These are phyloP conservation scores for Epichloe bromicola DNA, from an alignment of 2,329 filamentous ascomycete genomes.

Conservation along the genomic window DNA sequence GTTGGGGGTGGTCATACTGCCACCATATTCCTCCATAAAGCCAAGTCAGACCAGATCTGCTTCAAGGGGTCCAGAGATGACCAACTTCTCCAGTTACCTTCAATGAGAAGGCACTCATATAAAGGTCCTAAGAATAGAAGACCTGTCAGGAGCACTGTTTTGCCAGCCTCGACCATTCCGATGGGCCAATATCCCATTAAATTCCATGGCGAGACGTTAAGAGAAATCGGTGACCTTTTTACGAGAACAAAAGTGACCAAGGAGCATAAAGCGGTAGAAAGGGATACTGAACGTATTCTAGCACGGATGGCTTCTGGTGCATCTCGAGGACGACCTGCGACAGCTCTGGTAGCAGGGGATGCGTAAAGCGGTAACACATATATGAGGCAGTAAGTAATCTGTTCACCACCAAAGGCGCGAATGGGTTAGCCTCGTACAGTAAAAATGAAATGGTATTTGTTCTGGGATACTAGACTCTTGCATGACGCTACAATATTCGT, in stretches of 20 bases:
- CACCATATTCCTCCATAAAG: conserved; percentile 74
- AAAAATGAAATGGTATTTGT: background rate
- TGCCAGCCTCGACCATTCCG: conserved; percentile 48
- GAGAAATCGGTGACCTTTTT: background rate
- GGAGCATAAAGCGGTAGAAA: conserved; percentile 60
- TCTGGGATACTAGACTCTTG: background rate
- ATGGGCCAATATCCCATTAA: conserved; percentile 74
- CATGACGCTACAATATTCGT: background rate
- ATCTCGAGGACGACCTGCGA: conserved; percentile 67
- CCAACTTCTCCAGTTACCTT: conserved; percentile 58
- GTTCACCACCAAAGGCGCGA: background rate
- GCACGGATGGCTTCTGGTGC: conserved; percentile 80
- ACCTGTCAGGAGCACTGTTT: conserved; percentile 55
- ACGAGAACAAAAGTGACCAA: conserved; percentile 55
- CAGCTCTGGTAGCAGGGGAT: conserved; percentile 66
- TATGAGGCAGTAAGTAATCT: conserved; percentile 68
- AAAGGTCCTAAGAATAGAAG: conserved; percentile 76
- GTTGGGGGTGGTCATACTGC: conserved; percentile 42
- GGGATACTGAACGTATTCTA: conserved; percentile 65
- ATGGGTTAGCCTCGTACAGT: background rate
- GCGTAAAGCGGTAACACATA: conserved; percentile 91
- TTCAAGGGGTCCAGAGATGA: conserved; percentile 38
- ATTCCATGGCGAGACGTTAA: conserved; percentile 31
- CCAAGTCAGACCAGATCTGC: conserved; percentile 59
- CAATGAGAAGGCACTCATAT: conserved; percentile 64